Evolutionary conservation across 2,329 filamentous ascomycete species (phyloP).

Genomic region (Aspergillus puulaauensis): DNA sequence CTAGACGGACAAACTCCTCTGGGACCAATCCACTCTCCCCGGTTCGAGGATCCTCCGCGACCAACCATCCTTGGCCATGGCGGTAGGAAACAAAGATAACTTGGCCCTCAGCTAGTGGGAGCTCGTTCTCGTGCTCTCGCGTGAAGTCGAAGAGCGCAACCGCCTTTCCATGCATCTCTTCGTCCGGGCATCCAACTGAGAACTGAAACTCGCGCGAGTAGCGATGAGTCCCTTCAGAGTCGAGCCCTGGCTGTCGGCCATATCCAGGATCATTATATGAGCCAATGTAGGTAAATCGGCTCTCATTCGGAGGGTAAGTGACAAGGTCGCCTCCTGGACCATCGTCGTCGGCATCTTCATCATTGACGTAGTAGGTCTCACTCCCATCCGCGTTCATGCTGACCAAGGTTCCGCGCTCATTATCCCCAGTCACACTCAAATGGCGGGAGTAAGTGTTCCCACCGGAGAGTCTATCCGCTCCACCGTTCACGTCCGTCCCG

Average conservation of each 20-base stretch:
- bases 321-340: slow-evolving; percentile 78
- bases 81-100: slow-evolving; percentile 96
- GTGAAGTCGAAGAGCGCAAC: slow-evolving; percentile 95
- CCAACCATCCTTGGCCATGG: slow-evolving; percentile 95
- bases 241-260: slow-evolving; percentile 30
- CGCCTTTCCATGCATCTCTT: slow-evolving; percentile 96
- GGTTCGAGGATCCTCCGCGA: slow-evolving; percentile 92
- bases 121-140: slow-evolving; percentile 93
- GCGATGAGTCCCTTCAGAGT: slow-evolving; percentile 56
- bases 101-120: slow-evolving; percentile 89
- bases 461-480: slow-evolving; percentile 50
- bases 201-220: slow-evolving; percentile 93
- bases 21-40: slow-evolving; percentile 92
- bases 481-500: slow-evolving; percentile 36
- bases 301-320: slow-evolving; percentile 69
- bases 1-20: slow-evolving; percentile 89
- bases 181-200: slow-evolving; percentile 90
- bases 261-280: slow-evolving; percentile 42
- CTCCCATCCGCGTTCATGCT: slow-evolving; percentile 68
- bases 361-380: slow-evolving; percentile 72
- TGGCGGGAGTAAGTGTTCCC: slow-evolving; percentile 39
- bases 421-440: slow-evolving; percentile 47
- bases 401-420: slow-evolving; percentile 66
- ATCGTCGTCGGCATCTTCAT: slow-evolving; percentile 59
- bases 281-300: slow-evolving; percentile 53